Evolutionary conservation across 495 filamentous ascomycete species (phyloP).

Genomic region (Neurospora sp.): DNA sequence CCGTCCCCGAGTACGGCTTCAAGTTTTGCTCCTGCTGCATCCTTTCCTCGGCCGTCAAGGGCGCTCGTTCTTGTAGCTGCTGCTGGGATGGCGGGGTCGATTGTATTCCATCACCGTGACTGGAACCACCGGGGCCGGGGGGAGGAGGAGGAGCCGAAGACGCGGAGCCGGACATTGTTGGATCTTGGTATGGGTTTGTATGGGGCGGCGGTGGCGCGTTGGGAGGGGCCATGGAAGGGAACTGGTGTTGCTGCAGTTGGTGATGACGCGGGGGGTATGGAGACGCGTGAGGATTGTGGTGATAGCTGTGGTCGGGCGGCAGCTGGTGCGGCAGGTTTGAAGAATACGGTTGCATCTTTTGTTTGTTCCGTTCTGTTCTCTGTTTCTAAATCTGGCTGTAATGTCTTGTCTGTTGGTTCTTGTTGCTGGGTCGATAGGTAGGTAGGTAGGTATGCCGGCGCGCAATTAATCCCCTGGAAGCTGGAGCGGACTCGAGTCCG

Average conservation of each 20-base stretch:
- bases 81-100: constrained; percentile 2
- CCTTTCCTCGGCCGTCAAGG: constrained; percentile 20
- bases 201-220: background rate
- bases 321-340: background rate
- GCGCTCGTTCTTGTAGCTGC: constrained; percentile 13
- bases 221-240: constrained; percentile 21
- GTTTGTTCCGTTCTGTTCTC: background rate
- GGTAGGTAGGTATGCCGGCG: background rate
- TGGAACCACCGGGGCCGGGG: background rate
- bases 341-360: background rate
- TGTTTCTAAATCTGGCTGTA: background rate
- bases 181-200: constrained; percentile 13
- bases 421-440: background rate
- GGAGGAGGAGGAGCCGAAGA: background rate
- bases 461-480: background rate
- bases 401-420: background rate
- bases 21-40: constrained; percentile 17
- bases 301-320: background rate
- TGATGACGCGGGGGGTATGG: constrained; percentile 13
- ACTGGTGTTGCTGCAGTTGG: constrained; percentile 14
- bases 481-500: background rate
- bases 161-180: background rate
- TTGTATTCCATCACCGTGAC: background rate
- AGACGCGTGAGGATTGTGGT: constrained; percentile 13
- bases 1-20: constrained; percentile 19